A percentile compares a stretch with the other conserved stretches of the same genome.
These are phyloP conservation scores for Stellera chamaejasme DNA, from an alignment of 345 rosid species.

Conservation along the genomic window DNA sequence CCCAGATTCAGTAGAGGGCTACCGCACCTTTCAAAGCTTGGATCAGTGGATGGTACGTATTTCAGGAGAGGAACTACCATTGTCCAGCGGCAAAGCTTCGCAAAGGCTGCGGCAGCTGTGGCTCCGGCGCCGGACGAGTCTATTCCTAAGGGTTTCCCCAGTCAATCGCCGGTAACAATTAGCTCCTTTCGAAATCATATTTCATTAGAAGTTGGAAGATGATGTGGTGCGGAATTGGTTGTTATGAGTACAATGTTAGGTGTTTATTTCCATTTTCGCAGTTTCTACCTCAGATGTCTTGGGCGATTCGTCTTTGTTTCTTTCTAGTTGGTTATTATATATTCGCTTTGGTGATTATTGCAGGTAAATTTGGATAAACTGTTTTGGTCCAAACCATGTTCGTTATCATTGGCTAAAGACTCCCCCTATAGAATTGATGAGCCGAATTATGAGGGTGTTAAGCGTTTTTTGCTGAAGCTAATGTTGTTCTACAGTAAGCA, in stretches of 20 bases:
- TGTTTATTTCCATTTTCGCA: background rate
- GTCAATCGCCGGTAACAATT: constrained; percentile 30
- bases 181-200: background rate
- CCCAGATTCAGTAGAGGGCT: constrained; percentile 45
- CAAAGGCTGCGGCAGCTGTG: constrained; percentile 31
- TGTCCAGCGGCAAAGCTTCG: constrained; percentile 32
- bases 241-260: background rate
- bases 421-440: constrained; percentile 73
- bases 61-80: constrained; percentile 14
- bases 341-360: too few species aligned
- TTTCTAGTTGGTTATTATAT: background rate
- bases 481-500: constrained; percentile 84
- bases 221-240: background rate
- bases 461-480: constrained; percentile 46
- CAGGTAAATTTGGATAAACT: constrained; percentile 70
- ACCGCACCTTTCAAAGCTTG: constrained; percentile 29
- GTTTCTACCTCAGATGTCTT: background rate
- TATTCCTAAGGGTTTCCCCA: constrained; percentile 17
- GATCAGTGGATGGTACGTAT: constrained; percentile 19
- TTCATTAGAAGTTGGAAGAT: background rate
- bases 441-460: constrained; percentile 60
- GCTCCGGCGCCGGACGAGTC: constrained; percentile 28
- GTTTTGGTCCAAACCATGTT: constrained; percentile 83
- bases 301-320: background rate
- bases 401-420: constrained; percentile 65